phyloP scores from a whole-genome alignment of 2,329 filamentous ascomycete genomes.

The Claviceps pusilla region DNA sequence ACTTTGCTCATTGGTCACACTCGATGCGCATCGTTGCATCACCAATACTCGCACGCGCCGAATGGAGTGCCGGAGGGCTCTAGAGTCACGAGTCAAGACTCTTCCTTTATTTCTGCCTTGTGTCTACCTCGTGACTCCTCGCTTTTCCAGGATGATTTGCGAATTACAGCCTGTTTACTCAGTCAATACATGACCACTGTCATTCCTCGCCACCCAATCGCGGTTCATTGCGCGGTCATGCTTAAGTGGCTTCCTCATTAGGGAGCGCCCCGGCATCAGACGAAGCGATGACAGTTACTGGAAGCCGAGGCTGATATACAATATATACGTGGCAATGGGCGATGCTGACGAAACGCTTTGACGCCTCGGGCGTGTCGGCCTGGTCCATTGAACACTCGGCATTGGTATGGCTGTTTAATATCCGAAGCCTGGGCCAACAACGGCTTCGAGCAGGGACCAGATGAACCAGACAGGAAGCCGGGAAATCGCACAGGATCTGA shows the following conservation, averaged over 20 bases:
- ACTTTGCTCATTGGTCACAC: slow-evolving; percentile 1
- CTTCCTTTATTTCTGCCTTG: neutral
- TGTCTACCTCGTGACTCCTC: neutral
- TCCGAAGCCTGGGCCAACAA: neutral
- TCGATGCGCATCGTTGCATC: neutral
- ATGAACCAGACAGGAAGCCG: neutral
- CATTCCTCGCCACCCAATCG: neutral
- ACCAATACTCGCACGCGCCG: neutral
- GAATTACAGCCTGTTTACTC: neutral
- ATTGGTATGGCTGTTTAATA: neutral
- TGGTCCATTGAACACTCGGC: neutral
- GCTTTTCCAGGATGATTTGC: neutral
- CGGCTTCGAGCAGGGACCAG: neutral
- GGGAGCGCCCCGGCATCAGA: neutral
- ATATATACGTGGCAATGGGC: neutral
- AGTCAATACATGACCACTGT: neutral
- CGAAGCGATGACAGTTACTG: neutral
- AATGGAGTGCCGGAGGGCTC: neutral
- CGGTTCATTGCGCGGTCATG: neutral
- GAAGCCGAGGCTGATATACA: neutral
- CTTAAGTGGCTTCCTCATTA: neutral
- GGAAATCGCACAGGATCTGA: neutral
- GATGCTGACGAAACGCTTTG: neutral
- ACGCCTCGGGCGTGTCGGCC: neutral
- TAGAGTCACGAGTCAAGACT: neutral